Base-by-base conservation (phyloP, 2,329 filamentous ascomycete species). In the Penicillium sp. region DNA sequence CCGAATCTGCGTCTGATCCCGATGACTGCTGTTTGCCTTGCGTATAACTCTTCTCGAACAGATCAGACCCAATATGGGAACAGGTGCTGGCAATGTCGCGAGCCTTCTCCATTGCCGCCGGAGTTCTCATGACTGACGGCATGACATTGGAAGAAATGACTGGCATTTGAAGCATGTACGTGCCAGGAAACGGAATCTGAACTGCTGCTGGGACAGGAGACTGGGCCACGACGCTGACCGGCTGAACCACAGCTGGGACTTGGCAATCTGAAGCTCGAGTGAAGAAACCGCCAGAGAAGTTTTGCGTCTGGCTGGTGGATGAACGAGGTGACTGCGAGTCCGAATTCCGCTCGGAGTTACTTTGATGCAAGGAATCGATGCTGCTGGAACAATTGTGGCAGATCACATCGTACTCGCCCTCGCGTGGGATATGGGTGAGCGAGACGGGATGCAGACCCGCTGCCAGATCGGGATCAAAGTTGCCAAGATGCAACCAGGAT, bases 371-470 rank as follows among this genome's bases (percentile, higher is more conserved):
- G 4, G 62, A 64, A 22, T 70, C 68, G 2, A 69, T 54, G 16
- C 58, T 60, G 27, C 59, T 62, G 2, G 61, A 61, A 54, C 73
- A 75, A 52, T 74, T 60, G 35, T 66, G 63, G 54, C 73, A 75
- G 27, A 73, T 56, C 6, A 74, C 62, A n/a, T 75, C 69, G 59
- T 73, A 75, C 43, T 74, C 72, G 6, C 71, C 73, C 14, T 68
- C 55, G 2, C 73, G 68, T 6, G 67, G 69, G 7, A 72, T 64
- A 5, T 44, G 60, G 19, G 39, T 63, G 18, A 58, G 55, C 6
- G 64, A 69, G 3, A 64, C 71, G 1, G 66, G 67, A 13, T 61
- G 56, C 67, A 75, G 69, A 2, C 56, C 56, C 22, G 56, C 46
- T 46, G 61, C 60, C 46, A 69, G 56, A n/a, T 62, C 62, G 49